Evolutionary conservation across 257 asterid genomes (phyloP).

Genomic region (Jacaranda mimosifolia): DNA sequence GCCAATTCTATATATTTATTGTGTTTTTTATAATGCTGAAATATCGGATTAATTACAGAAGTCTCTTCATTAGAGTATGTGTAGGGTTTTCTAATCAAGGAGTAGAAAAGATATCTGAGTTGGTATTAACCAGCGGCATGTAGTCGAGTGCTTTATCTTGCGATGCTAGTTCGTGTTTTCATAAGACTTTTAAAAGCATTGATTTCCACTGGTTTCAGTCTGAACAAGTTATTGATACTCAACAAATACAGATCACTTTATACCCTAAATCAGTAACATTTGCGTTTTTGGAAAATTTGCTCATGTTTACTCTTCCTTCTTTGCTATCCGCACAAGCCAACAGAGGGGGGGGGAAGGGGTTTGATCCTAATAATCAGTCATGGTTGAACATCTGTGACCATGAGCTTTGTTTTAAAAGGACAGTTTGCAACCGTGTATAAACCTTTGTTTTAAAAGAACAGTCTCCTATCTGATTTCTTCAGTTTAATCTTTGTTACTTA

Average conservation of each 20-base stretch:
- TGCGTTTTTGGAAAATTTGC: not conserved
- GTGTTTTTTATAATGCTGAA: slow-evolving; percentile 28
- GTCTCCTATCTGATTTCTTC: not conserved
- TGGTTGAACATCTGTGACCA: no score
- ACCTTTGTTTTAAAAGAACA: slow-evolving; percentile 1
- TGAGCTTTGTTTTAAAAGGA: no score
- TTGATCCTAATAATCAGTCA: no score
- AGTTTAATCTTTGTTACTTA: not conserved
- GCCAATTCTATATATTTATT: slow-evolving; percentile 19
- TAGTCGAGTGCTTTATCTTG: slow-evolving; percentile 18
- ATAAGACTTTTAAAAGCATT: no score
- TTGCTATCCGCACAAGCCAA: no score
- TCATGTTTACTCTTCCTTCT: no score
- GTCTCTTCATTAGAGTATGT: not conserved
- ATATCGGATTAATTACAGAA: not conserved
- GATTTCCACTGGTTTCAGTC: not conserved
- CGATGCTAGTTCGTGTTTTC: not conserved
- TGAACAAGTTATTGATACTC: slow-evolving; percentile 3
- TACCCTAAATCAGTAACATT: not conserved
- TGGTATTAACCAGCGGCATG: not conserved
- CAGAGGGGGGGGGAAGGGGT: no score
- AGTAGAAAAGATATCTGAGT: slow-evolving; percentile 17
- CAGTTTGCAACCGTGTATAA: not conserved
- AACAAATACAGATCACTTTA: slow-evolving; percentile 7
- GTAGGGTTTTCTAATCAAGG: slow-evolving; percentile 13